Evolutionary conservation across 257 asterid genomes (phyloP).

Genomic region (Striga asiatica): DNA sequence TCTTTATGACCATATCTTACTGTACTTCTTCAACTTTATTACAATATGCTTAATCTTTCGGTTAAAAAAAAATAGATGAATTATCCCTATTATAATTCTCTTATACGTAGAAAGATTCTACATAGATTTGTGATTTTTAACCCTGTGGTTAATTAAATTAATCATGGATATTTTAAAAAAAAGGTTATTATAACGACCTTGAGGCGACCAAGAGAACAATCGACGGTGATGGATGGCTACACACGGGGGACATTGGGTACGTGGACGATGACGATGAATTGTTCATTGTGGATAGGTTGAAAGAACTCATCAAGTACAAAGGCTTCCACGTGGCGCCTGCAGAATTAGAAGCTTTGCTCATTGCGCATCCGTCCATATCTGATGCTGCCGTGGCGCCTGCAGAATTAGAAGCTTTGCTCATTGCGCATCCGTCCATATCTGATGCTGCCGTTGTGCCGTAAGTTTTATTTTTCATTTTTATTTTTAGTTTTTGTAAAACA

Average conservation of each 20-base stretch:
- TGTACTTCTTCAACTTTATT: too few species aligned
- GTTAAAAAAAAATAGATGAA: too few species aligned
- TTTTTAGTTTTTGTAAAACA: too few species aligned
- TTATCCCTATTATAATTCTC: too few species aligned
- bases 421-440: conserved; percentile 53
- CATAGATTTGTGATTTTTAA: too few species aligned
- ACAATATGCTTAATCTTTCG: too few species aligned
- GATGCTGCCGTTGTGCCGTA: conserved; percentile 95
- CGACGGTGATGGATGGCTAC: conserved; percentile 78
- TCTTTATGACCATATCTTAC: too few species aligned
- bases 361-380: conserved; percentile 53
- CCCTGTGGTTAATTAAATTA: too few species aligned
- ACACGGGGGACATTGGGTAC: conserved; percentile 81
- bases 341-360: conserved; percentile 73
- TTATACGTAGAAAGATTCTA: too few species aligned
- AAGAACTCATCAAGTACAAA: conserved; percentile 78
- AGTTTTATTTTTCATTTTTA: conserved; percentile 3
- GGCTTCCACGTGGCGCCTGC: conserved; percentile 96
- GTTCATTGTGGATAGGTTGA: conserved; percentile 76
- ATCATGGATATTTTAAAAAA: too few species aligned
- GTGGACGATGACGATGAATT: conserved; percentile 78
- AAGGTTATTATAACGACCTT: conserved; percentile 67
- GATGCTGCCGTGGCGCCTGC: conserved; percentile 97
- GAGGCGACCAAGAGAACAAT: conserved; percentile 53
- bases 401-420: conserved; percentile 73